phyloP scores from a whole-genome alignment of 1,139 yeast species.

The Zhuliangozyma parablackwelliae region DNA sequence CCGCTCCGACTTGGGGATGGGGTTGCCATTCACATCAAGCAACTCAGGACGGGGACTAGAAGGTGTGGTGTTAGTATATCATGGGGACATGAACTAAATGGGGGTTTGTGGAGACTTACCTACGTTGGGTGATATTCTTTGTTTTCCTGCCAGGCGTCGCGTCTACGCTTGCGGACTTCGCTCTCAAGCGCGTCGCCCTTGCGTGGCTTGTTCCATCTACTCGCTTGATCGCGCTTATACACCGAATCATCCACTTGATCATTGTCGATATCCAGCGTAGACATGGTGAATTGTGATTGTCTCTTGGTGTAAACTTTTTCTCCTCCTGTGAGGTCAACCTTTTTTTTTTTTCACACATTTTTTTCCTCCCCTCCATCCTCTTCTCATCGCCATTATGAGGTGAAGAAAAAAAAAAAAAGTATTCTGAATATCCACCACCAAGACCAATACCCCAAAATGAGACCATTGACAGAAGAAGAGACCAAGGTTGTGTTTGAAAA shows the following conservation, averaged over 20 bases:
- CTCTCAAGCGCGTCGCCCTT: conserved; percentile 22
- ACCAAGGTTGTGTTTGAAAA: conserved; percentile 95
- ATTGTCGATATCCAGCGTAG: conserved; percentile 3
- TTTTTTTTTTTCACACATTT: background rate
- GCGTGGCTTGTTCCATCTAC: conserved; percentile 36
- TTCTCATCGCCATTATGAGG: background rate
- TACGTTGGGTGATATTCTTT: conserved; percentile 44
- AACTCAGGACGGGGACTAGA: conserved; percentile 36
- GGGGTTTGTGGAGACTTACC: conserved; percentile 25
- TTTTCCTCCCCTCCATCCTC: background rate
- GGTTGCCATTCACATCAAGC: conserved; percentile 60
- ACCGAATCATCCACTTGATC: conserved; percentile 19
- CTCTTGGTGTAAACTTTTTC: background rate
- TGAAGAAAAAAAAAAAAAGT: conserved; percentile 4
- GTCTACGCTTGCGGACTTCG: conserved; percentile 18
- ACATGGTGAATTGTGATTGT: too few species aligned
- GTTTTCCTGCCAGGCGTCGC: conserved; percentile 15
- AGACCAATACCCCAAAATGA: conserved; percentile 44
- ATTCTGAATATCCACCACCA: conserved; percentile 3
- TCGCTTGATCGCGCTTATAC: conserved; percentile 39
- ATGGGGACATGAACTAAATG: background rate
- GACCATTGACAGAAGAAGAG: conserved; percentile 95
- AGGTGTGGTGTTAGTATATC: conserved; percentile 13
- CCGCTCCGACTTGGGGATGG: conserved; percentile 56
- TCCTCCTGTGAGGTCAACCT: background rate